Conservation (phyloP, 2,329 filamentous ascomycete species). For the Nannizziopsis arthrosporioides region DNA sequence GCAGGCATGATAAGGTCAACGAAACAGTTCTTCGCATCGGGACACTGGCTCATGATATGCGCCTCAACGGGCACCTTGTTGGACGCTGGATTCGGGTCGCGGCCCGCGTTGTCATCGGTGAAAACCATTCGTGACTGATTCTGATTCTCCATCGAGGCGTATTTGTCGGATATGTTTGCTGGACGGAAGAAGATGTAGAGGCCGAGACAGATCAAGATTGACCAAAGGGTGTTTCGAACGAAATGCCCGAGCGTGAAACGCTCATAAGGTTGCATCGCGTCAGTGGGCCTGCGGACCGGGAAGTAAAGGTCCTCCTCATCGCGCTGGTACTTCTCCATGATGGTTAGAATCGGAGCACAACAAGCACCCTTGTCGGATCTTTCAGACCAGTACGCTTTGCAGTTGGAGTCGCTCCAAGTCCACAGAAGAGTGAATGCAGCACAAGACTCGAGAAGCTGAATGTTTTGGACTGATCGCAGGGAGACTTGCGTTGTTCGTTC, state of each 20-base stretch:
- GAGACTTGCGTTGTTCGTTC: too few relatives aligned
- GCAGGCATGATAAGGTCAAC: constrained; percentile 68
- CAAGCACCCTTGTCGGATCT: not conserved
- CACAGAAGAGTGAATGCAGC: not conserved
- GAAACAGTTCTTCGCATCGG: constrained; percentile 77
- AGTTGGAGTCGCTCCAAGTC: too few relatives aligned
- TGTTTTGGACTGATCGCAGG: not conserved
- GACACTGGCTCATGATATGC: constrained; percentile 96
- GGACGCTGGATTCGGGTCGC: not conserved
- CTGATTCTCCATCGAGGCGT: constrained; percentile 9
- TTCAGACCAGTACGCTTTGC: not conserved
- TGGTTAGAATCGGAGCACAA: constrained; percentile 7
- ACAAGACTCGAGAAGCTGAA: not conserved
- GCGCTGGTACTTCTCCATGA: constrained; percentile 4
- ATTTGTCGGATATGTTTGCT: constrained; percentile 6
- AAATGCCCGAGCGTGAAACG: constrained; percentile 8
- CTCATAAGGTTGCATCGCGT: constrained; percentile 8
- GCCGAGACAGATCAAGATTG: constrained; percentile 13
- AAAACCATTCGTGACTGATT: not conserved
- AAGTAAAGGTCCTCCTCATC: too few relatives aligned
- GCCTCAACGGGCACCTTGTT: constrained; percentile 65
- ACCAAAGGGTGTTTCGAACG: constrained; percentile 12
- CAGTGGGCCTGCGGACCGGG: constrained; percentile 5
- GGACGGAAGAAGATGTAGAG: constrained; percentile 10
- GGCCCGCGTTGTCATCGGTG: constrained; percentile 5